These are phyloP conservation scores for Epichloe gansuensis DNA, from an alignment of 2,329 filamentous ascomycete species.

Conservation along the genomic window DNA sequence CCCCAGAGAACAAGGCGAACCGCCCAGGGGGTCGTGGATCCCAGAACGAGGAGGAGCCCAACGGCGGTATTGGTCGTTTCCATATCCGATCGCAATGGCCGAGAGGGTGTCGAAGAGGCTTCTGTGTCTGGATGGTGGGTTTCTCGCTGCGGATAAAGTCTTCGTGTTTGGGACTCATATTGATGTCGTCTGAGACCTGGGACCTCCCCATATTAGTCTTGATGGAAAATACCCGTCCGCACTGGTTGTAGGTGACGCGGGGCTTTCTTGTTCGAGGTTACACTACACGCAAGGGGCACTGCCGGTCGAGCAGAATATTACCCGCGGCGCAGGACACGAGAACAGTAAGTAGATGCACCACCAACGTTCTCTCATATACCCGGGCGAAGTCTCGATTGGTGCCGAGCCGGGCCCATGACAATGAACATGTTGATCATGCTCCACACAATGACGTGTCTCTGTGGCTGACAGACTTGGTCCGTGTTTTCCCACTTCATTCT, in stretches of 20 bases:
- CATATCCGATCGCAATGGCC: slow-evolving; percentile 16
- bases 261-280: background rate
- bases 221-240: background rate
- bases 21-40: slow-evolving; percentile 12
- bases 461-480: no score
- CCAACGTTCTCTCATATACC: no score
- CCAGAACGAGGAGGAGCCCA: slow-evolving; percentile 12
- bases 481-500: background rate
- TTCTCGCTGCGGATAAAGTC: slow-evolving; percentile 8
- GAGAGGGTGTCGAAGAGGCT: slow-evolving; percentile 17
- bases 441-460: no score
- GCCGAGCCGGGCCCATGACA: background rate
- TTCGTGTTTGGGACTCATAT: background rate
- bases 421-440: background rate
- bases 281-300: slow-evolving; percentile 1
- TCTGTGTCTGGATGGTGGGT: slow-evolving; percentile 17
- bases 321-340: background rate
- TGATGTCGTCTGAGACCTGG: background rate
- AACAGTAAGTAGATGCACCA: background rate
- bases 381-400: background rate
- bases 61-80: slow-evolving; percentile 15
- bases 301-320: background rate
- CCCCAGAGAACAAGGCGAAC: slow-evolving; percentile 16
- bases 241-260: background rate
- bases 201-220: background rate